A percentile compares a stretch with the other conserved stretches of the same genome.
Evolutionary conservation across 2,329 filamentous ascomycete species (phyloP).

Genomic region (Penicillium capsulatum): DNA sequence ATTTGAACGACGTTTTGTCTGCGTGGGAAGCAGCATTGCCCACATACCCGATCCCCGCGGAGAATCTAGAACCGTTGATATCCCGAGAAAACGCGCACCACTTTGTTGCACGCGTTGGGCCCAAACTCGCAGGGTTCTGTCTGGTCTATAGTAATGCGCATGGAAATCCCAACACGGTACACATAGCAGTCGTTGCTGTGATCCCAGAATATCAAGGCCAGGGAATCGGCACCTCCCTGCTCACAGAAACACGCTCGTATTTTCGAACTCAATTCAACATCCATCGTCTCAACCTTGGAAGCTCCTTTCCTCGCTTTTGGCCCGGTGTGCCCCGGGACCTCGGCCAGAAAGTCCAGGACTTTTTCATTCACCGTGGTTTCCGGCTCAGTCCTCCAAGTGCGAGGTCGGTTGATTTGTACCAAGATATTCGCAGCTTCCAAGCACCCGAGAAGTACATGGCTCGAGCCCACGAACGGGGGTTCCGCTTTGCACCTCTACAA

Average conservation of each 20-base stretch:
- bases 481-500: constrained; percentile 37
- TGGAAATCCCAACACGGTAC: constrained; percentile 21
- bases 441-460: constrained; percentile 34
- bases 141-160: constrained; percentile 32
- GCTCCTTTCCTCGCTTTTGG: constrained; percentile 45
- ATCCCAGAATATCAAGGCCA: constrained; percentile 31
- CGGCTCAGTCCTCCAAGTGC: constrained; percentile 23
- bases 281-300: constrained; percentile 25
- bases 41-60: constrained; percentile 31
- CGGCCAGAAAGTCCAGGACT: constrained; percentile 32
- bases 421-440: constrained; percentile 36
- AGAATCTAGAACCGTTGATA: constrained; percentile 29
- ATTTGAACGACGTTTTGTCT: constrained; percentile 28
- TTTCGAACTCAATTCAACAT: constrained; percentile 25
- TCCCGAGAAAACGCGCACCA: constrained; percentile 28
- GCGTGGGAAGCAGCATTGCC: constrained; percentile 39
- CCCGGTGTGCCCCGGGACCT: constrained; percentile 43
- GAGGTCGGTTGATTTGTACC: constrained; percentile 40
- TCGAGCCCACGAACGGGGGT: constrained; percentile 32
- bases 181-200: constrained; percentile 40
- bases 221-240: constrained; percentile 39
- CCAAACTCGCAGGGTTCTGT: constrained; percentile 36
- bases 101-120: constrained; percentile 30
- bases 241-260: constrained; percentile 29
- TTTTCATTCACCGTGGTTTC: constrained; percentile 43